Percentiles rank a stretch among this genome's conserved stretches.
Conservation (phyloP, 1,139 yeast species). For the Zygotorulaspora mrakii region DNA sequence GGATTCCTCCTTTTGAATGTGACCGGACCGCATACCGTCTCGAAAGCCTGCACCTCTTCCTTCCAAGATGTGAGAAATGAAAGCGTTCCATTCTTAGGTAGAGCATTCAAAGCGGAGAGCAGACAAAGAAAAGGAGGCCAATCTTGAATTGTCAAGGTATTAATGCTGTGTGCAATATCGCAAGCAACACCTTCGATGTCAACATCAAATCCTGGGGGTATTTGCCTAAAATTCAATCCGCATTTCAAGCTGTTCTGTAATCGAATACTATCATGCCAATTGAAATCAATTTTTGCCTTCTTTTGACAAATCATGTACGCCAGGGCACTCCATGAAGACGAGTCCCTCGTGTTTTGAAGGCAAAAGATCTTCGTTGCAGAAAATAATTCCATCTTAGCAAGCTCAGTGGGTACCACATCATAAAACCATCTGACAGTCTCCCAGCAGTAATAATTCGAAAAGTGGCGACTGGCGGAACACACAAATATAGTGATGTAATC, state of each 20-base stretch:
- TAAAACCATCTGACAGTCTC: conserved; percentile 39
- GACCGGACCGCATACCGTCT: conserved; percentile 13
- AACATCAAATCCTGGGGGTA: conserved; percentile 1
- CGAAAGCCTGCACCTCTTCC: conserved; percentile 16
- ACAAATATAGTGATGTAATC: conserved; percentile 23
- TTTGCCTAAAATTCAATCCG: background rate
- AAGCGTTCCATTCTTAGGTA: too few relatives aligned
- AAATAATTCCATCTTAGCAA: conserved; percentile 16
- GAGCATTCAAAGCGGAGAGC: conserved; percentile 2
- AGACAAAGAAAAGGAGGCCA: conserved; percentile 31
- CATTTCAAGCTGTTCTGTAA: conserved; percentile 4
- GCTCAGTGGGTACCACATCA: conserved; percentile 18
- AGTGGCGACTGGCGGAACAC: conserved; percentile 37
- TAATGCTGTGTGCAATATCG: conserved; percentile 18
- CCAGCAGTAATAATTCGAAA: conserved; percentile 46
- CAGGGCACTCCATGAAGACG: conserved; percentile 43
- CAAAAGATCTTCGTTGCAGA: conserved; percentile 36
- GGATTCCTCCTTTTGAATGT: conserved; percentile 17
- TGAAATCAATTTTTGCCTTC: conserved; percentile 3
- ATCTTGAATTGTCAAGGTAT: conserved; percentile 18
- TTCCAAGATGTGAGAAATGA: conserved; percentile 18
- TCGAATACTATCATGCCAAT: conserved; percentile 7
- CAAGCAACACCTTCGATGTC: conserved; percentile 5
- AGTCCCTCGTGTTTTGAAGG: conserved; percentile 39
- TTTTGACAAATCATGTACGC: conserved; percentile 20